Evolutionary conservation across 331 rosid species (phyloP).

Genomic region (Dryas integrifolia): DNA sequence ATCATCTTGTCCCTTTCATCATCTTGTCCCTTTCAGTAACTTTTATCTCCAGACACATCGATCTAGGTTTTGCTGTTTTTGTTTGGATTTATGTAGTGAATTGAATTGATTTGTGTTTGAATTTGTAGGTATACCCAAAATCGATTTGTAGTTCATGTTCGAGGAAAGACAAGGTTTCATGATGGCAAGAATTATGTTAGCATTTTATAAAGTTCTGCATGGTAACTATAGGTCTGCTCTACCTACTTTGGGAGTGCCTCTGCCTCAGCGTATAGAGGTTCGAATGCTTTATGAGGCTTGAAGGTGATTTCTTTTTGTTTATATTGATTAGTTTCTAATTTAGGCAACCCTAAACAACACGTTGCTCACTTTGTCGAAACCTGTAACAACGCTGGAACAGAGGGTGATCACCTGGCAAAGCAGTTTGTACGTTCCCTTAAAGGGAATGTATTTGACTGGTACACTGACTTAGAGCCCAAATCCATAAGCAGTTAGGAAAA

Average conservation of each 20-base stretch:
- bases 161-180: slow-evolving; percentile 65
- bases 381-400: not conserved
- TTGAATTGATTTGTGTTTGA: too few species aligned
- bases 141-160: slow-evolving; percentile 45
- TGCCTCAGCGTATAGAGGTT: slow-evolving; percentile 56
- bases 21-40: too few species aligned
- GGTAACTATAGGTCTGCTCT: slow-evolving; percentile 63
- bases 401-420: not conserved
- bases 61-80: too few species aligned
- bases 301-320: slow-evolving; percentile 12
- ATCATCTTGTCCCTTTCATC: too few species aligned
- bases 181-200: slow-evolving; percentile 45
- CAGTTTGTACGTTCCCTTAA: not conserved
- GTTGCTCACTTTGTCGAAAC: not conserved
- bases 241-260: slow-evolving; percentile 59
- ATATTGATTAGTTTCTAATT: not conserved
- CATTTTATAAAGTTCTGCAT: slow-evolving; percentile 65
- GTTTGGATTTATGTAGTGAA: too few species aligned
- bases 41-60: too few species aligned
- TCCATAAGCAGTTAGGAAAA: not conserved
- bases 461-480: not conserved
- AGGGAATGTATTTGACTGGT: not conserved
- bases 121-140: too few species aligned
- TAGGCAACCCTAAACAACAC: not conserved
- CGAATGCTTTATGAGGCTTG: slow-evolving; percentile 78